Percentiles rank a stretch among this genome's conserved stretches.
These are phyloP conservation scores for Termitomyces sp. DNA, from an alignment of 768 basidiomycete species.

Conservation along the genomic window DNA sequence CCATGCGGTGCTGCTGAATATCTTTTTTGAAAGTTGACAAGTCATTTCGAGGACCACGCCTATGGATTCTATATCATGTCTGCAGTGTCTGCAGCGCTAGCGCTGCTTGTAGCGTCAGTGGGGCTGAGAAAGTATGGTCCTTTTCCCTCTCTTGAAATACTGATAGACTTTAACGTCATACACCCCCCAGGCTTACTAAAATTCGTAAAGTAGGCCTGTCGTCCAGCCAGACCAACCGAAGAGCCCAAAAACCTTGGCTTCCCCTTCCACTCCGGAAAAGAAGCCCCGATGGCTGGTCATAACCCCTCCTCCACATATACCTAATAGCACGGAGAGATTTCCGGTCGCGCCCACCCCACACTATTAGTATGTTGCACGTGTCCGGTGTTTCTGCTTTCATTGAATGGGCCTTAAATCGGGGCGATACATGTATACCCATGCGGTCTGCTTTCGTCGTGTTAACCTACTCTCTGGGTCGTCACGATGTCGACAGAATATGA, in stretches of 20 bases:
- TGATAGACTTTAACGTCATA: constrained; percentile 3
- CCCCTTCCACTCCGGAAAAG: constrained; percentile 46
- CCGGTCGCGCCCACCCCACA: constrained; percentile 1
- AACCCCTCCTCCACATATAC: constrained; percentile 12
- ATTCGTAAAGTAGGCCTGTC: constrained; percentile 49
- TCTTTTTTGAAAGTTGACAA: constrained; percentile 53
- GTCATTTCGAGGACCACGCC: constrained; percentile 68
- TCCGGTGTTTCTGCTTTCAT: neutral
- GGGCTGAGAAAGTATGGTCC: constrained; percentile 61
- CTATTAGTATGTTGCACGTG: neutral
- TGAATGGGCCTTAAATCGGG: neutral
- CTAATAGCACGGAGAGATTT: constrained; percentile 8
- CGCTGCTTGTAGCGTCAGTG: constrained; percentile 58
- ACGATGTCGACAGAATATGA: neutral
- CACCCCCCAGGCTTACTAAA: constrained; percentile 35
- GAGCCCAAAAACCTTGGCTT: constrained; percentile 37
- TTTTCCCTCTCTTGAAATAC: constrained; percentile 9
- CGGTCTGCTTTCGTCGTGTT: neutral
- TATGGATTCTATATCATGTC: constrained; percentile 76
- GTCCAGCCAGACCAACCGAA: constrained; percentile 28
- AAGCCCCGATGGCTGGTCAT: constrained; percentile 41
- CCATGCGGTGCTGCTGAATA: constrained; percentile 12
- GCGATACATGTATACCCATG: constrained; percentile 1
- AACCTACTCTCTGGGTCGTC: neutral
- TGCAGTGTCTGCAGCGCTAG: constrained; percentile 53